Evolutionary conservation across 345 rosid genomes (phyloP).

Genomic region (Eucalyptus regnans): DNA sequence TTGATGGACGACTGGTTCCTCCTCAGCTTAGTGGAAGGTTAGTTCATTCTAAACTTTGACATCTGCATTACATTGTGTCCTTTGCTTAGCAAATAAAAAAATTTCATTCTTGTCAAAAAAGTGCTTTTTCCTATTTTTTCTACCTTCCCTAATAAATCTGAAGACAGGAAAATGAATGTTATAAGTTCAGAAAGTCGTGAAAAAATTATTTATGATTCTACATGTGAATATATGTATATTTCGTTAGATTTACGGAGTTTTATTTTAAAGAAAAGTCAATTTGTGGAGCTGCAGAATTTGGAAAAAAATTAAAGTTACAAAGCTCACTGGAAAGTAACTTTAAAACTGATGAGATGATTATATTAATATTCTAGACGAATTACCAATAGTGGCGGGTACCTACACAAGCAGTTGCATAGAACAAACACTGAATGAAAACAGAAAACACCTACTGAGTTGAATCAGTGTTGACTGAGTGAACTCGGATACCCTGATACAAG

Average conservation of each 20-base stretch:
- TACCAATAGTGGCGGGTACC: neutral
- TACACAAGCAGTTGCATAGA: neutral
- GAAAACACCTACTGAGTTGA: neutral
- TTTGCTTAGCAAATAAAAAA: neutral
- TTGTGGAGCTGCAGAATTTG: neutral
- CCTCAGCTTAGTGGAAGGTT: constrained; percentile 91
- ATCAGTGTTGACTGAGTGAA: neutral
- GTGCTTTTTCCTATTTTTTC: neutral
- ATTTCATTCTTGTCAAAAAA: neutral
- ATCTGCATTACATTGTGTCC: neutral
- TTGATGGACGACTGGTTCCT: constrained; percentile 52
- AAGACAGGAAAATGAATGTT: neutral
- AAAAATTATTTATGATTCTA: neutral
- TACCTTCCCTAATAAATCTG: neutral
- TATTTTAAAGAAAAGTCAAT: neutral
- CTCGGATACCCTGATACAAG: neutral
- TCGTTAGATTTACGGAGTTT: neutral
- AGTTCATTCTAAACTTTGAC: neutral
- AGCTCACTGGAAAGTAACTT: neutral
- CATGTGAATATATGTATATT: neutral
- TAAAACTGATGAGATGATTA: neutral
- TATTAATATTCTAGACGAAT: neutral
- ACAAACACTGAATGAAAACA: neutral
- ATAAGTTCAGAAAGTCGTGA: neutral
- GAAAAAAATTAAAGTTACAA: neutral